phyloP scores from a whole-genome alignment of 148 eudicot genomes.

The Spergularia marina region DNA sequence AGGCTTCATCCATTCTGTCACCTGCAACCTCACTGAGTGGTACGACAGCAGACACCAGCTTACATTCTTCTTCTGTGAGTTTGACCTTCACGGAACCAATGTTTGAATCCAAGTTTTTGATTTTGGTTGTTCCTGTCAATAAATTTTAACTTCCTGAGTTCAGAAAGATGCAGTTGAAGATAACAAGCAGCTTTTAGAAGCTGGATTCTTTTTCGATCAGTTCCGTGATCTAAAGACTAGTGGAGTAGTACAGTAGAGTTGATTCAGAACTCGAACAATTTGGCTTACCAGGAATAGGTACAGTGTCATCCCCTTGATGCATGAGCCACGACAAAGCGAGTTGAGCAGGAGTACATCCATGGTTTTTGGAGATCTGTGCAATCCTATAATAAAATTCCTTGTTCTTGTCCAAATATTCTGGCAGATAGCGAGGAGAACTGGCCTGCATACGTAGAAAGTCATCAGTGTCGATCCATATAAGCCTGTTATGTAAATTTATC shows the following conservation, averaged over 20 bases:
- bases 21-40: constrained; percentile 31
- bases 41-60: constrained; percentile 33
- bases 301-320: constrained; percentile 24
- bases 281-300: constrained; percentile 25
- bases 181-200: too few relatives aligned
- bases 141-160: too few relatives aligned
- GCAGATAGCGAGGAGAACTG: constrained; percentile 4
- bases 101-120: constrained; percentile 36
- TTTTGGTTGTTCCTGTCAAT: constrained; percentile 36
- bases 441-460: background rate
- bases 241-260: too few relatives aligned
- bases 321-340: constrained; percentile 24
- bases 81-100: constrained; percentile 27
- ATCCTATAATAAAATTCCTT: constrained; percentile 13
- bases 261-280: background rate
- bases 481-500: background rate
- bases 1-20: constrained; percentile 22
- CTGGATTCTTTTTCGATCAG: too few relatives aligned
- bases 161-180: too few relatives aligned
- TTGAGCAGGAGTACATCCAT: constrained; percentile 24
- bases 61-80: constrained; percentile 29
- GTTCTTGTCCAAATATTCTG: constrained; percentile 20
- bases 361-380: constrained; percentile 1
- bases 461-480: background rate
- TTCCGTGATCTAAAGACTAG: background rate